Base-by-base conservation (phyloP, 2,329 filamentous ascomycete genomes). In the Aspergillus uvarum region DNA sequence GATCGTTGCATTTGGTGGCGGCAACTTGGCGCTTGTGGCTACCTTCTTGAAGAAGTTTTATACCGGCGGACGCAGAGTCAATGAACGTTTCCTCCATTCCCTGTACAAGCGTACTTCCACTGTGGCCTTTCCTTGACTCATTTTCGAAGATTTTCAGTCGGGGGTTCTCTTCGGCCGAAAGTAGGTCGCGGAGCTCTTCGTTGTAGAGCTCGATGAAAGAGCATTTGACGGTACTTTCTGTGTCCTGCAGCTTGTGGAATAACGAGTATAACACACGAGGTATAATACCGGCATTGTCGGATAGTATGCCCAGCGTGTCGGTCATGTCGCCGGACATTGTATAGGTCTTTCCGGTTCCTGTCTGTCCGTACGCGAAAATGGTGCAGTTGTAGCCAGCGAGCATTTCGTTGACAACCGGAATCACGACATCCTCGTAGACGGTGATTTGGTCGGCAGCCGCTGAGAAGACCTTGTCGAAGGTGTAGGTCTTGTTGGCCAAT, bases 121-220 rank as follows among this genome's bases (percentile, higher is more conserved):
- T 85, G 65, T 94, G 87, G n/a, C 92, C 92, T 72, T 91, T 93
- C 70, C 91, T 91, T 11, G 64, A 62, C 50, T 77, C 76, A 59
- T 97, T 95, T 65, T 99, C 95, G 73, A 88, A 99, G 59, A 99
- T 97, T 74, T 98, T 99, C 54, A 99, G 81, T 76, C 97, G 98
- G 12, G 86, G 82, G 62, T 81, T 86, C 56, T 97, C 93, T 55
- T 99, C 95, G 0, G 83, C 77, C 0, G 94, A 88, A 4, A 98
- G 86, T 35, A 99, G 78, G 74, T 99, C 95, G 47, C 94, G 89
- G 26, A 99, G 83, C 70, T 99, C 95, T 76, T 99, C 95, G 73
- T 99, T 99, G 80, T 99, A 99, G 0, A 99, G 82, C 74, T 99
- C 95, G 70, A 99, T 98, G 72, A 98, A 99, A 0, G 96, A 99